Evolutionary conservation across 1,284 basidiomycete species (phyloP).

Genomic region (Cryptococcus sp.): DNA sequence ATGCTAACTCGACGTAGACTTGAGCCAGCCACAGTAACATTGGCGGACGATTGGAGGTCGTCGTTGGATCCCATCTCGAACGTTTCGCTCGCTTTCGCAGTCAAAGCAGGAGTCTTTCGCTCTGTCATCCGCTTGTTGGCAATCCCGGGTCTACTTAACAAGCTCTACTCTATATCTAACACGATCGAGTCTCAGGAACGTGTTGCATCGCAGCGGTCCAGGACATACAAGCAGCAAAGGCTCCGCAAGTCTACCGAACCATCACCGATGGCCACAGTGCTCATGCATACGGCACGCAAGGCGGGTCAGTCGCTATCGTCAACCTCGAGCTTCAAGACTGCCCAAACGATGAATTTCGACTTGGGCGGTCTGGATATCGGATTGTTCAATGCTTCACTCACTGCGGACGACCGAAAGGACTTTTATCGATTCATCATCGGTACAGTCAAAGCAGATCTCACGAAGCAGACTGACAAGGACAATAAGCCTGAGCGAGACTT

Average conservation of each 20-base stretch:
- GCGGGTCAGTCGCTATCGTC: conserved; percentile 61
- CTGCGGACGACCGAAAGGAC: conserved; percentile 36
- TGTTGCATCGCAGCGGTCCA: conserved; percentile 58
- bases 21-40: conserved; percentile 71
- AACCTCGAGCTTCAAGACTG: conserved; percentile 28
- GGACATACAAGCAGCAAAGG: conserved; percentile 69
- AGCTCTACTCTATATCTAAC: conserved; percentile 45
- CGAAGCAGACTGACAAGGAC: conserved; percentile 22
- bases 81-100: conserved; percentile 72
- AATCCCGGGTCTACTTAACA: conserved; percentile 45
- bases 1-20: conserved; percentile 58
- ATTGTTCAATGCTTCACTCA: conserved; percentile 39
- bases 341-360: conserved; percentile 46
- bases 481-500: conserved; percentile 34
- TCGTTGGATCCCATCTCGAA: conserved; percentile 59
- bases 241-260: conserved; percentile 58
- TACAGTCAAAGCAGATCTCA: conserved; percentile 40
- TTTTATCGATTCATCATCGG: conserved; percentile 48
- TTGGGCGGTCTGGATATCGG: conserved; percentile 46
- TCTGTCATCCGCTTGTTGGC: conserved; percentile 66
- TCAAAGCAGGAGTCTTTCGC: conserved; percentile 70
- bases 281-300: conserved; percentile 66
- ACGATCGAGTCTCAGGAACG: conserved; percentile 67
- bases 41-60: conserved; percentile 79
- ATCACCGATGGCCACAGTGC: conserved; percentile 77